phyloP scores from a whole-genome alignment of 164 flowering plant species.

The Houttuynia cordata region DNA sequence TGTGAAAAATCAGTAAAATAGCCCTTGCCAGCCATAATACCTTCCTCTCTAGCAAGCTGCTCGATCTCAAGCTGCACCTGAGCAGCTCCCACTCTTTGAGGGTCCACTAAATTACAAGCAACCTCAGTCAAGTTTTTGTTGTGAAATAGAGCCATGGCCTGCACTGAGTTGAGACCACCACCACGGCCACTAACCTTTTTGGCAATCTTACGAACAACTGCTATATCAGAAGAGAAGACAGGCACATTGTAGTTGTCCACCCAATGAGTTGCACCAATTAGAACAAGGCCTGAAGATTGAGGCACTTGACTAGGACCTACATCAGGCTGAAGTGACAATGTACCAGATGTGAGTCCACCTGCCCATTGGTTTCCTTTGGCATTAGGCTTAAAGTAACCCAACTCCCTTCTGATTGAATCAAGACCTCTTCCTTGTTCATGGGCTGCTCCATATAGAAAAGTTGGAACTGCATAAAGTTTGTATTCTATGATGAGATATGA shows the following conservation, averaged over 20 bases:
- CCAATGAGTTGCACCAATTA: conserved; percentile 66
- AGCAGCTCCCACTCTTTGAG: conserved; percentile 56
- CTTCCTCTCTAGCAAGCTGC: conserved; percentile 48
- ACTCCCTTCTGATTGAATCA: conserved; percentile 51
- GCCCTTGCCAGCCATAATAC: conserved; percentile 57
- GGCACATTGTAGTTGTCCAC: conserved; percentile 56
- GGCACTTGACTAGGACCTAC: conserved; percentile 41
- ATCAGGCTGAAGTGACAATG: conserved; percentile 37
- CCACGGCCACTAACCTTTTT: conserved; percentile 61
- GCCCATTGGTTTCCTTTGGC: conserved; percentile 50
- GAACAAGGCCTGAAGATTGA: conserved; percentile 34
- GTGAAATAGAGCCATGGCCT: conserved; percentile 56
- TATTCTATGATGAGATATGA: not conserved
- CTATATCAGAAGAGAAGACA: conserved; percentile 40
- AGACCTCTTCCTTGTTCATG: conserved; percentile 50
- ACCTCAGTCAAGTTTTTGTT: conserved; percentile 60
- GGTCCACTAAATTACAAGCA: conserved; percentile 63
- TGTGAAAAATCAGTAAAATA: conserved; percentile 62
- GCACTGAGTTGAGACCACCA: conserved; percentile 75
- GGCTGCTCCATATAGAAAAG: conserved; percentile 58
- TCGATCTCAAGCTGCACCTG: conserved; percentile 50
- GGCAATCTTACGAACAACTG: conserved; percentile 40
- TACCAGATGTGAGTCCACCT: conserved; percentile 39
- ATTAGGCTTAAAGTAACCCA: conserved; percentile 57
- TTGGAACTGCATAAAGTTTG: conserved; percentile 42